Percentiles rank a stretch among this genome's conserved stretches.
phyloP scores from a whole-genome alignment of 2,329 filamentous ascomycete genomes.

The Emmonsia crescens region DNA sequence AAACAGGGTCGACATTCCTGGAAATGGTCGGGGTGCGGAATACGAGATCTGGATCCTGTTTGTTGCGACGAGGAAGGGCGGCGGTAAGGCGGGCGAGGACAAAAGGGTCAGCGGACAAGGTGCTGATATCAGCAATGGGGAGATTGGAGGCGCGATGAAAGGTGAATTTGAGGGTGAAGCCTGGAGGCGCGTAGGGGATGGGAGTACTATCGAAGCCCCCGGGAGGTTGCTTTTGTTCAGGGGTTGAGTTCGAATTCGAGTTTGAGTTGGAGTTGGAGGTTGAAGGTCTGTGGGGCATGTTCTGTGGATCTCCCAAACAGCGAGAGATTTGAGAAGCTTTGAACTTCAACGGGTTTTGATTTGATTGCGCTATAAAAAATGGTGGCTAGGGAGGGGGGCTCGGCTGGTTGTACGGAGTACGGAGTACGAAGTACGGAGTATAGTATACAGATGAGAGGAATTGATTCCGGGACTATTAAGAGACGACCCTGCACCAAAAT shows the following conservation, averaged over 20 bases:
- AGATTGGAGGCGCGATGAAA: constrained; percentile 74
- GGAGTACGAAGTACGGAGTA: too few relatives aligned
- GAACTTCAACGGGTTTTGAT: too few relatives aligned
- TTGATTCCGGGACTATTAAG: too few relatives aligned
- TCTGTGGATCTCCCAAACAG: neutral
- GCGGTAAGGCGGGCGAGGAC: constrained; percentile 65
- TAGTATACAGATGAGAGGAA: too few relatives aligned
- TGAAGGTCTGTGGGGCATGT: neutral
- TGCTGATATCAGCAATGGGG: constrained; percentile 68
- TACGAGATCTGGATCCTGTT: constrained; percentile 67
- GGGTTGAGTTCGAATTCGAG: neutral
- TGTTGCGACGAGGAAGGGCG: constrained; percentile 62
- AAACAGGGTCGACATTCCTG: constrained; percentile 60
- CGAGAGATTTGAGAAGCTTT: too few relatives aligned
- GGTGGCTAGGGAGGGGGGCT: too few relatives aligned
- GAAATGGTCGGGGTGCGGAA: constrained; percentile 68
- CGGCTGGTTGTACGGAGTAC: too few relatives aligned
- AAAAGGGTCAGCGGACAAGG: constrained; percentile 73
- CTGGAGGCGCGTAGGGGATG: constrained; percentile 60
- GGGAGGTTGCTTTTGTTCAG: constrained; percentile 40
- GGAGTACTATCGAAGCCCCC: constrained; percentile 75
- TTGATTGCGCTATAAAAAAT: too few relatives aligned
- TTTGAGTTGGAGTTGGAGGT: constrained; percentile 3
- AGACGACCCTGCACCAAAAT: too few relatives aligned
- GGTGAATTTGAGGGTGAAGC: constrained; percentile 75